These are phyloP conservation scores for Hericium alpestre DNA, from an alignment of 768 basidiomycete species.

Conservation along the genomic window DNA sequence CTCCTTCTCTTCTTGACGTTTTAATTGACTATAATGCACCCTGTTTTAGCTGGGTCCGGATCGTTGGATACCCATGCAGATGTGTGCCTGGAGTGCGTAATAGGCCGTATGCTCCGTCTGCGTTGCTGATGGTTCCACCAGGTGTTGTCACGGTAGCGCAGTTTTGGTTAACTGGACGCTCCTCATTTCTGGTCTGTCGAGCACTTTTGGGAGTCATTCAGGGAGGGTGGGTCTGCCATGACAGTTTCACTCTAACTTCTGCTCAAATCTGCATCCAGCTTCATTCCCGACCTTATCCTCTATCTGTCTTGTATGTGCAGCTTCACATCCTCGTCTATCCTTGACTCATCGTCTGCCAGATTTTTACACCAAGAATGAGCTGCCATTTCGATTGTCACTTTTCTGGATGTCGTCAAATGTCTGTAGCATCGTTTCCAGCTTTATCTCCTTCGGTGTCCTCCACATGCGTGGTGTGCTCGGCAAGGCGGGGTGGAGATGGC, in stretches of 20 bases:
- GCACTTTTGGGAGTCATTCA: slow-evolving; percentile 38
- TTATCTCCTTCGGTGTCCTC: slow-evolving; percentile 53
- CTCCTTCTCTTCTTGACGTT: background rate
- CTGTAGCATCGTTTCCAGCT: slow-evolving; percentile 22
- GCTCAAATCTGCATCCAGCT: background rate
- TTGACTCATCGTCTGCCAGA: slow-evolving; percentile 15
- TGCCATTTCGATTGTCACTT: slow-evolving; percentile 9
- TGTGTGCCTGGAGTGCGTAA: slow-evolving; percentile 17
- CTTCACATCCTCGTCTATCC: background rate
- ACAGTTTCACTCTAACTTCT: slow-evolving; percentile 36
- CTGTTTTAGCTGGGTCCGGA: slow-evolving; percentile 34
- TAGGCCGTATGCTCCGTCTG: slow-evolving; percentile 12
- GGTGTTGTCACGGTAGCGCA: slow-evolving; percentile 39
- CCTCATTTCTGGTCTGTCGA: slow-evolving; percentile 34
- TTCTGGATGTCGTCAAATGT: slow-evolving; percentile 14
- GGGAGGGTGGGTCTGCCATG: slow-evolving; percentile 23
- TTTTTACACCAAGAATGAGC: slow-evolving; percentile 45
- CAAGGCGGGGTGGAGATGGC: slow-evolving; percentile 48
- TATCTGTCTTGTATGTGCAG: slow-evolving; percentile 34
- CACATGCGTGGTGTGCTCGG: slow-evolving; percentile 46
- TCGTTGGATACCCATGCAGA: slow-evolving; percentile 51
- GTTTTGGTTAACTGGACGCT: slow-evolving; percentile 42
- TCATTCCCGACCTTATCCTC: slow-evolving; percentile 31
- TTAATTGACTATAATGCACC: background rate
- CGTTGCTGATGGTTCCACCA: slow-evolving; percentile 21